Base-by-base conservation (phyloP, 2,329 filamentous ascomycete species). In the Colletotrichum ledebouriae region DNA sequence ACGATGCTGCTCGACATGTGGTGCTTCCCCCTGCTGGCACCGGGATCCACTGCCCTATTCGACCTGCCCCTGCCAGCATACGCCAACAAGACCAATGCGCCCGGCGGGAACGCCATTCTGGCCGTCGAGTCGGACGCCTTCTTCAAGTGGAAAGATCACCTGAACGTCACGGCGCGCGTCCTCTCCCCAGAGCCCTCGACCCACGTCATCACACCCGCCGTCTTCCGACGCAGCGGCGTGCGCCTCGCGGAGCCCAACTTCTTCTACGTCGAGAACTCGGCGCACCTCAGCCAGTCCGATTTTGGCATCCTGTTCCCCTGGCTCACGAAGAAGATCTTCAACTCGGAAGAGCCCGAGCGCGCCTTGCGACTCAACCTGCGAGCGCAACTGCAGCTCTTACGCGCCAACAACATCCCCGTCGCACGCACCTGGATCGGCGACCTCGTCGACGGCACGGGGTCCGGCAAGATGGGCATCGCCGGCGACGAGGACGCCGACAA, bases 281-380 rank as follows among this genome's bases (percentile, higher is more conserved):
- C 93, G 0, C 94, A 97, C 76, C 85, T 97, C 29, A 93, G 87
- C 66, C 94, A 97, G 78, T 92, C 89, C 20, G 94, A 97, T 75
- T 97, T 96, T 73, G 94, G 92, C 41, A 81, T 96, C 25, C 80
- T 97, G 22, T 97, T 97, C 75, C 93, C 93, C 0, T 92, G 90
- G 85, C 73, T 90, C 53, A 89, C 86, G 9, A 86, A 84, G 73
- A 84, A 83, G 72, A 83, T 90, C 9, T 87, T 89, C 71, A 83
- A 83, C 2, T 85, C 85, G 0, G 84, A 86, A 53, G 82, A 87
- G 59, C 88, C 89, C 0, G 87, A 89, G 74, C 82, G 87, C 12
- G 81, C 83, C 4, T 73, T 88, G 60, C 78, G 83, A 37, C 76
- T 88, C 11, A 88, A 88, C 70, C 75, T 83, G 22, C 78, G 86